phyloP scores from a whole-genome alignment of 2,329 filamentous ascomycete genomes.

The Aspergillus chevalieri region DNA sequence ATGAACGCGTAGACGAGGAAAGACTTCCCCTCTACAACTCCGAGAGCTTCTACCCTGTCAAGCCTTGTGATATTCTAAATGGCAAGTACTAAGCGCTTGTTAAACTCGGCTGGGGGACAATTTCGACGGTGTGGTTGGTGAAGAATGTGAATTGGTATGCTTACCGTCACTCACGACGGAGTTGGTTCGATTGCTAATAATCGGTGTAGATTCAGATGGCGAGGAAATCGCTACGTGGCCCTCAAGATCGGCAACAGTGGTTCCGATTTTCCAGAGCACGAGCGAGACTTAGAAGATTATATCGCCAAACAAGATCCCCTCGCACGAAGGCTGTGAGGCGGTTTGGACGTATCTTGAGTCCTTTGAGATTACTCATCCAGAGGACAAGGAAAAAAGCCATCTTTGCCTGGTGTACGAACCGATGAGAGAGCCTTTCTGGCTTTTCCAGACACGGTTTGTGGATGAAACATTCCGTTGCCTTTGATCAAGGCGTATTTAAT shows the following conservation, averaged over 20 bases:
- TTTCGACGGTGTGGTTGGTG: constrained; percentile 42
- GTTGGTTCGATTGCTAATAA: background rate
- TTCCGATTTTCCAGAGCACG: constrained; percentile 6
- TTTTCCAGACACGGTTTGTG: constrained; percentile 22
- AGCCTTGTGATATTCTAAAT: constrained; percentile 32
- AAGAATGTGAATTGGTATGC: constrained; percentile 25
- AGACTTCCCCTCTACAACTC: constrained; percentile 30
- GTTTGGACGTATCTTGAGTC: constrained; percentile 18
- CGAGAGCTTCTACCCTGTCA: constrained; percentile 35
- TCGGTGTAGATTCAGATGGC: constrained; percentile 2
- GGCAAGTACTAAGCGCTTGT: constrained; percentile 32
- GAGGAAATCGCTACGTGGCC: constrained; percentile 14
- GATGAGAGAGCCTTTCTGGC: constrained; percentile 30
- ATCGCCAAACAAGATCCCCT: constrained; percentile 19
- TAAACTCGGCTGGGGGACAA: constrained; percentile 39
- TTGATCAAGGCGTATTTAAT: constrained; percentile 28
- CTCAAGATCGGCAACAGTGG: constrained; percentile 24
- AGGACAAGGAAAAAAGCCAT: constrained; percentile 22
- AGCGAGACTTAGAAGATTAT: constrained; percentile 23
- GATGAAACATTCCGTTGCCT: constrained; percentile 18
- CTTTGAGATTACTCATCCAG: constrained; percentile 14
- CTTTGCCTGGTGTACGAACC: constrained; percentile 31
- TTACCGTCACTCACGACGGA: background rate
- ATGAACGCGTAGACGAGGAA: constrained; percentile 35
- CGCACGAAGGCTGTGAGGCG: constrained; percentile 16